Evolutionary conservation across 1,284 basidiomycete genomes (phyloP).

Genomic region (Fomitiporia mediterranea): DNA sequence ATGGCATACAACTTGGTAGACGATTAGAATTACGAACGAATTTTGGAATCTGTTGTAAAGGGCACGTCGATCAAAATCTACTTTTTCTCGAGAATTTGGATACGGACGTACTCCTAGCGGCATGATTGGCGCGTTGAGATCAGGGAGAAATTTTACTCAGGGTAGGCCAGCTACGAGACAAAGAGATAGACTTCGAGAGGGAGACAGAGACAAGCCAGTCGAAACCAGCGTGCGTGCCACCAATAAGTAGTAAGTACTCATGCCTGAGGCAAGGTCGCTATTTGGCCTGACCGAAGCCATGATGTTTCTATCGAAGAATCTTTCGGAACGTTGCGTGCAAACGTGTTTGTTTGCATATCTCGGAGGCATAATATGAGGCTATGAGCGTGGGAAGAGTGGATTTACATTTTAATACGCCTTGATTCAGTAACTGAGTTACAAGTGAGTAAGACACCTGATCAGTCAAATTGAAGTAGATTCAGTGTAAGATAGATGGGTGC

Average conservation of each 20-base stretch:
- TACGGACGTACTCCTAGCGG: slow-evolving; percentile 7
- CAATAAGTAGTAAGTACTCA: too few species aligned
- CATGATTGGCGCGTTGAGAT: slow-evolving; percentile 6
- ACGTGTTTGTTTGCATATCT: slow-evolving; percentile 1
- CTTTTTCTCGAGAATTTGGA: background rate
- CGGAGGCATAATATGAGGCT: slow-evolving; percentile 4
- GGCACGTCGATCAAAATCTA: background rate
- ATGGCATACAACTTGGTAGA: background rate
- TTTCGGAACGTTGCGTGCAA: slow-evolving; percentile 1
- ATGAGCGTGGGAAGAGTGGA: too few species aligned
- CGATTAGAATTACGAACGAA: slow-evolving; percentile 10
- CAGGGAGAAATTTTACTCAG: background rate
- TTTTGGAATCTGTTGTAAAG: slow-evolving; percentile 9
- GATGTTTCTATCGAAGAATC: slow-evolving; percentile 9
- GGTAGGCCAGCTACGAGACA: background rate
- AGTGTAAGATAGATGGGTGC: too few species aligned
- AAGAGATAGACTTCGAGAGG: background rate
- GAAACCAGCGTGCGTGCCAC: background rate
- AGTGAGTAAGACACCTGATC: too few species aligned
- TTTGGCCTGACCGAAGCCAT: slow-evolving; percentile 7
- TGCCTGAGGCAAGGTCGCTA: slow-evolving; percentile 8
- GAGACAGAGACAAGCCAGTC: background rate
- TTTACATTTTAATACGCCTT: too few species aligned
- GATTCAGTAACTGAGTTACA: too few species aligned
- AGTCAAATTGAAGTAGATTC: too few species aligned